Evolutionary conservation across 805 yeast genomes (phyloP).

Genomic region (Phaffomyces antillensis): DNA sequence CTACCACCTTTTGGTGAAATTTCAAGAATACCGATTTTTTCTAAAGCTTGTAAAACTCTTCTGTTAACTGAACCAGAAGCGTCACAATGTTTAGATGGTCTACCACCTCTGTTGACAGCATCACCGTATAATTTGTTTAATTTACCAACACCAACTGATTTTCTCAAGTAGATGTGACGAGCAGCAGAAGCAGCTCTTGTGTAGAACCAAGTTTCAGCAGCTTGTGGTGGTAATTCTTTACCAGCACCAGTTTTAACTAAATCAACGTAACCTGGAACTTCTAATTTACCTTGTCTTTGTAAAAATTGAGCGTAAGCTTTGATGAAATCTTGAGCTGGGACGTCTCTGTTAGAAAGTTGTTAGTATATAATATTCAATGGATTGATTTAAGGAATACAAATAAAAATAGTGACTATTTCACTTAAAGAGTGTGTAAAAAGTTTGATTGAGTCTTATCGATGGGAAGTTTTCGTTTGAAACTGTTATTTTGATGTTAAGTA

Average conservation of each 20-base stretch:
- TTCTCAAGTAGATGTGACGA: slow-evolving; percentile 99
- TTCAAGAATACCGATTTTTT: slow-evolving; percentile 96
- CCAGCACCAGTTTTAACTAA: slow-evolving; percentile 98
- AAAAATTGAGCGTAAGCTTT: slow-evolving; percentile 99
- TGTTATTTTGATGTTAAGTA: too few species aligned
- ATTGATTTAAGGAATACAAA: too few species aligned
- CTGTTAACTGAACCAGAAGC: slow-evolving; percentile 99
- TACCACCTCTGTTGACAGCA: slow-evolving; percentile 97
- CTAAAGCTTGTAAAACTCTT: slow-evolving; percentile 95
- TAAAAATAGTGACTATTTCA: neutral
- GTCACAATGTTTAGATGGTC: slow-evolving; percentile 97
- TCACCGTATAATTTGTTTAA: slow-evolving; percentile 99
- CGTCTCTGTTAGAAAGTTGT: slow-evolving; percentile 70
- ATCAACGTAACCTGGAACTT: slow-evolving; percentile 99
- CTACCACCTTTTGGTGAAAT: slow-evolving; percentile 98
- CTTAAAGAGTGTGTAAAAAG: neutral
- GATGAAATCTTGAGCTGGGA: slow-evolving; percentile 99
- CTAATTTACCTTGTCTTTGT: slow-evolving; percentile 99
- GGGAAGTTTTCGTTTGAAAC: too few species aligned
- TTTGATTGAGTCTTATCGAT: too few species aligned
- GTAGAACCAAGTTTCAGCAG: slow-evolving; percentile 99
- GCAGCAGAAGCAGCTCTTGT: slow-evolving; percentile 99
- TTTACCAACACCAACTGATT: slow-evolving; percentile 98
- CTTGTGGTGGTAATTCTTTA: slow-evolving; percentile 99
- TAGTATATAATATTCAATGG: slow-evolving; percentile 7